Evolutionary conservation across 2,329 filamentous ascomycete genomes (phyloP).

Genomic region (Botrytis squamosa): DNA sequence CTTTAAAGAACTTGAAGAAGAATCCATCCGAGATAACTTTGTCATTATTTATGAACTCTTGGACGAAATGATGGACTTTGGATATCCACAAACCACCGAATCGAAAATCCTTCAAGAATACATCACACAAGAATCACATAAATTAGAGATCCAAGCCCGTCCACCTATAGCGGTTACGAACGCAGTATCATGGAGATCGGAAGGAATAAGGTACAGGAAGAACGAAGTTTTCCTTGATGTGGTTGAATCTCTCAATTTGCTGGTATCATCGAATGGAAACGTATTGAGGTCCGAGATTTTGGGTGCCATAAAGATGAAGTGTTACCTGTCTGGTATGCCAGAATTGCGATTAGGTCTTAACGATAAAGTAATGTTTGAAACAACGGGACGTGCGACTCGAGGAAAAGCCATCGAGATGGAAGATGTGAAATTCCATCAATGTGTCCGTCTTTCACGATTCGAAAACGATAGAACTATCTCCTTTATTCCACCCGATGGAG

Average conservation of each 20-base stretch:
- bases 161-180: slow-evolving; percentile 98
- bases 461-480: slow-evolving; percentile 98
- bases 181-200: slow-evolving; percentile 94
- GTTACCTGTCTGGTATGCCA: slow-evolving; percentile 97
- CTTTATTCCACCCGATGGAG: slow-evolving; percentile 96
- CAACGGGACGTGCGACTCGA: slow-evolving; percentile 86
- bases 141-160: slow-evolving; percentile 92
- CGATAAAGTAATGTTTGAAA: slow-evolving; percentile 99
- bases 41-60: slow-evolving; percentile 98
- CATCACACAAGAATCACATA: slow-evolving; percentile 98
- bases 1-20: slow-evolving; percentile 98
- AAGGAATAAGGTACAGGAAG: slow-evolving; percentile 97
- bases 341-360: slow-evolving; percentile 92
- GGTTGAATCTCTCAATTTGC: slow-evolving; percentile 90
- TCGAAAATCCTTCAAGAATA: slow-evolving; percentile 98
- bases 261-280: slow-evolving; percentile 92
- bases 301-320: slow-evolving; percentile 99
- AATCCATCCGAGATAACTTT: slow-evolving; percentile 98
- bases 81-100: slow-evolving; percentile 97
- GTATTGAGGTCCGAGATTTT: slow-evolving; percentile 95
- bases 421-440: slow-evolving; percentile 99
- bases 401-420: slow-evolving; percentile 99
- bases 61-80: slow-evolving; percentile 99
- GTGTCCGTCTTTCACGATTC: slow-evolving; percentile 90
- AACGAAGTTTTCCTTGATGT: slow-evolving; percentile 99